These are phyloP conservation scores for Aspergillus transmontanensis DNA, from an alignment of 2,329 filamentous ascomycete species.

Conservation along the genomic window DNA sequence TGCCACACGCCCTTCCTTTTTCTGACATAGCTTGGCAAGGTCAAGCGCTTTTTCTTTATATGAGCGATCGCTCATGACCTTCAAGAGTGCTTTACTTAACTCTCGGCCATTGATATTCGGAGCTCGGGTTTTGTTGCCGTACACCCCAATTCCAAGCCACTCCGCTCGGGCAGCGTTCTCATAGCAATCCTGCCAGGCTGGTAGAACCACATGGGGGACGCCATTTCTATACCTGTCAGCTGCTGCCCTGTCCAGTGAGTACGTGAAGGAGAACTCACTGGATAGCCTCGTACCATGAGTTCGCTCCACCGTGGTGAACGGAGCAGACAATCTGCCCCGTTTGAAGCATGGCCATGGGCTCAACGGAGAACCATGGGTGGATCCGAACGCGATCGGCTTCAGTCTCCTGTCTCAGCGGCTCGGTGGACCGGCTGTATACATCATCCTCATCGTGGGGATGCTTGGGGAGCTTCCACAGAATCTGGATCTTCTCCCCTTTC, in stretches of 20 bases:
- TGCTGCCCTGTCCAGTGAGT: too few species aligned
- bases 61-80: conserved; percentile 21
- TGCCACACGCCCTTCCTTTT: conserved; percentile 22
- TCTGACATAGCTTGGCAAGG: conserved; percentile 21
- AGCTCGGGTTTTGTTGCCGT: conserved; percentile 35
- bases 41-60: conserved; percentile 22
- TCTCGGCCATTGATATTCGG: conserved; percentile 34
- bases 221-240: conserved; percentile 35
- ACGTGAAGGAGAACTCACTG: conserved; percentile 31
- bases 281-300: conserved; percentile 50
- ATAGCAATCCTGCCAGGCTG: conserved; percentile 49
- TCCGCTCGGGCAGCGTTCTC: conserved; percentile 47
- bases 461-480: conserved; percentile 45
- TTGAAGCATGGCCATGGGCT: conserved; percentile 40
- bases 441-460: conserved; percentile 24
- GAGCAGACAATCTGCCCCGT: conserved; percentile 43
- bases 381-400: conserved; percentile 40
- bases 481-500: conserved; percentile 28
- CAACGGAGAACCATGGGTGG: conserved; percentile 45
- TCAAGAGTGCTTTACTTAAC: conserved; percentile 29
- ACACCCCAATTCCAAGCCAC: conserved; percentile 45
- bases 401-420: conserved; percentile 26
- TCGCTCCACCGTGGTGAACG: conserved; percentile 51
- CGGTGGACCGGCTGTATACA: conserved; percentile 25
- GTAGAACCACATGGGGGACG: conserved; percentile 49